Percentiles rank a stretch among this genome's conserved stretches.
Evolutionary conservation across 2,329 filamentous ascomycete genomes (phyloP).

Genomic region (Epichloe aotearoae): DNA sequence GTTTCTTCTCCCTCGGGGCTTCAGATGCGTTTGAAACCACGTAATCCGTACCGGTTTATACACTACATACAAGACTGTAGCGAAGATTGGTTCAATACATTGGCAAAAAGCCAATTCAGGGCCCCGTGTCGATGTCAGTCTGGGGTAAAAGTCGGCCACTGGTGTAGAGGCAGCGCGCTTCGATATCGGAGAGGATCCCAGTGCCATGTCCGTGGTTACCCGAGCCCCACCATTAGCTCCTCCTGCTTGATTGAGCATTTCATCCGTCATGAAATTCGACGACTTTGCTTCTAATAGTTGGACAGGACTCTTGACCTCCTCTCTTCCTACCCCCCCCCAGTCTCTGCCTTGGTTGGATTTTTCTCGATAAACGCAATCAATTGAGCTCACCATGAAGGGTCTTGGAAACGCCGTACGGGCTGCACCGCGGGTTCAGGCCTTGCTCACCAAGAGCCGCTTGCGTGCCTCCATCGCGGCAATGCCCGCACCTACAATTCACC

Average conservation of each 20-base stretch:
- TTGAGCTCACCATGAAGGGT: constrained; percentile 16
- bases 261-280: constrained; percentile 5
- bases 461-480: constrained; percentile 6
- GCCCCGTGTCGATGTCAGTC: no score
- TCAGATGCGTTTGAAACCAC: background rate
- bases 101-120: no score
- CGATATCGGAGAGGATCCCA: constrained; percentile 12
- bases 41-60: background rate
- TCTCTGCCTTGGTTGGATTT: constrained; percentile 1
- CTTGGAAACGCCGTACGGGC: constrained; percentile 18
- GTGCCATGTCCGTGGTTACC: constrained; percentile 10
- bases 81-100: no score
- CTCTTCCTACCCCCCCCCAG: constrained; percentile 2
- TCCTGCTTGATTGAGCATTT: constrained; percentile 8
- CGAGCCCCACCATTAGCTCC: constrained; percentile 12
- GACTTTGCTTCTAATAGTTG: constrained; percentile 4
- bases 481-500: constrained; percentile 2
- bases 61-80: no score
- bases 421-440: constrained; percentile 14
- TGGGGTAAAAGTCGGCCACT: no score
- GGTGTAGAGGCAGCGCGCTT: background rate
- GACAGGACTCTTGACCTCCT: background rate
- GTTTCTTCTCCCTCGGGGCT: background rate
- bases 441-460: background rate
- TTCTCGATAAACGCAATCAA: constrained; percentile 1